phyloP scores from a whole-genome alignment of 768 basidiomycete genomes.

The Lentinus brumalis region DNA sequence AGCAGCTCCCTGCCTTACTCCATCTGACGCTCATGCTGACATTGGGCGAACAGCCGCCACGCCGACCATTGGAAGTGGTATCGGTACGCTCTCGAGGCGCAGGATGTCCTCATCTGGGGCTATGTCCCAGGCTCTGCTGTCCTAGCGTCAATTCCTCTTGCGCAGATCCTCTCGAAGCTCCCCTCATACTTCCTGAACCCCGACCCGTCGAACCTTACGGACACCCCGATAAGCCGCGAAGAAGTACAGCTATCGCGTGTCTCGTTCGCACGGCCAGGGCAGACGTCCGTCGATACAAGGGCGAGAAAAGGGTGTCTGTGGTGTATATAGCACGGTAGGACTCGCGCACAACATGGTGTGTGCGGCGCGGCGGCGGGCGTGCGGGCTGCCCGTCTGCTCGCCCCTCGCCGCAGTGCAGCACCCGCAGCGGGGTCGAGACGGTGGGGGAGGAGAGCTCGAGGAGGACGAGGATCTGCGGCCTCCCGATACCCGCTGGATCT shows the following conservation, averaged over 20 bases:
- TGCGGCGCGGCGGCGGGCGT: too few species aligned
- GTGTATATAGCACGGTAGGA: too few species aligned
- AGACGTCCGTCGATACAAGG: too few species aligned
- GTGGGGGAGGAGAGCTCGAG: too few species aligned
- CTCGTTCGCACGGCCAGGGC: too few species aligned
- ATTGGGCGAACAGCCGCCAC: conserved; percentile 47
- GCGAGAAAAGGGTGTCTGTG: too few species aligned
- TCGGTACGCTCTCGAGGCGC: conserved; percentile 72
- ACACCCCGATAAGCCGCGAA: conserved; percentile 41
- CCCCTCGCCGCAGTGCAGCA: too few species aligned
- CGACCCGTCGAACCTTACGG: conserved; percentile 34
- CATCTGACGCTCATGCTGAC: not conserved
- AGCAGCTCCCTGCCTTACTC: conserved; percentile 27
- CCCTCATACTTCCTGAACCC: conserved; percentile 67
- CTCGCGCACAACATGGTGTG: too few species aligned
- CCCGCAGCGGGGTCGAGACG: too few species aligned
- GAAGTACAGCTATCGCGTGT: conserved; percentile 64
- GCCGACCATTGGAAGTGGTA: conserved; percentile 77
- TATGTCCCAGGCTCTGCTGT: conserved; percentile 68
- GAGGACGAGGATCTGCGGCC: too few species aligned
- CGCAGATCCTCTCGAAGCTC: conserved; percentile 62
- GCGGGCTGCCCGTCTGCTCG: too few species aligned
- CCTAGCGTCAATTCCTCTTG: conserved; percentile 68
- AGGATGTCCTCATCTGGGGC: conserved; percentile 72
- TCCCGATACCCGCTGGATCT: too few species aligned